Evolutionary conservation across 2,329 filamentous ascomycete species (phyloP).

Genomic region (Aspergillus persii): DNA sequence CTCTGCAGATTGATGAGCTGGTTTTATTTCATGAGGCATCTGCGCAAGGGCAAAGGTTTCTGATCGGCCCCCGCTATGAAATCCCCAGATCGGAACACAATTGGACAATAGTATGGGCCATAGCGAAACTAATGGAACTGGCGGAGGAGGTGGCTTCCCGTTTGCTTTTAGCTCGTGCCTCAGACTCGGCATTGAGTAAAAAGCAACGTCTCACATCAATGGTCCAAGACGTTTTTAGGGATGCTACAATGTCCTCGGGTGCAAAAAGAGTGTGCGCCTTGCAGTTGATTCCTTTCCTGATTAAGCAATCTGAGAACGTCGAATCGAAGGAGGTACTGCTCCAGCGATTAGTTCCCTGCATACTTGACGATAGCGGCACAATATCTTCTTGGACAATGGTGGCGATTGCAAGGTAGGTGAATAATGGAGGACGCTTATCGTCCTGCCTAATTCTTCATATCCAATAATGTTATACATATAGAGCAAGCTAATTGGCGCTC

Average conservation of each 20-base stretch:
- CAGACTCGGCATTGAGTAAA: constrained; percentile 28
- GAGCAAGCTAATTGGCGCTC: constrained; percentile 8
- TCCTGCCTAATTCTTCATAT: background rate
- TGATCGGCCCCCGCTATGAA: constrained; percentile 38
- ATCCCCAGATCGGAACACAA: constrained; percentile 36
- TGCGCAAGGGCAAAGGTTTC: constrained; percentile 35
- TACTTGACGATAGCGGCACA: constrained; percentile 66
- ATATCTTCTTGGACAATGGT: constrained; percentile 80
- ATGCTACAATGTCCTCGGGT: constrained; percentile 37
- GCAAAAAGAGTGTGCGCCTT: constrained; percentile 49
- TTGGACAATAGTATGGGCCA: constrained; percentile 41
- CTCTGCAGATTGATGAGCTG: constrained; percentile 76
- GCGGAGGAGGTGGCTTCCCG: constrained; percentile 27
- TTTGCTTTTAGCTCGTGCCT: constrained; percentile 6
- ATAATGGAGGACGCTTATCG: background rate
- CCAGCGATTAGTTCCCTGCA: constrained; percentile 56
- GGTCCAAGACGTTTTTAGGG: constrained; percentile 36
- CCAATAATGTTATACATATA: background rate
- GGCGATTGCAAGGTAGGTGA: constrained; percentile 69
- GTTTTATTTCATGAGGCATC: constrained; percentile 47
- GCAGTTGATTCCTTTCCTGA: constrained; percentile 56
- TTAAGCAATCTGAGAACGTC: constrained; percentile 44
- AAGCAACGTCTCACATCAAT: constrained; percentile 36
- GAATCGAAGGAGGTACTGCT: constrained; percentile 59
- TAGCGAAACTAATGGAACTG: constrained; percentile 41